Evolutionary conservation across 352 stramenopile species (phyloP), one percentile per base, ranked within the genome.

Genomic region (Phytopythium oedochilum): DNA sequence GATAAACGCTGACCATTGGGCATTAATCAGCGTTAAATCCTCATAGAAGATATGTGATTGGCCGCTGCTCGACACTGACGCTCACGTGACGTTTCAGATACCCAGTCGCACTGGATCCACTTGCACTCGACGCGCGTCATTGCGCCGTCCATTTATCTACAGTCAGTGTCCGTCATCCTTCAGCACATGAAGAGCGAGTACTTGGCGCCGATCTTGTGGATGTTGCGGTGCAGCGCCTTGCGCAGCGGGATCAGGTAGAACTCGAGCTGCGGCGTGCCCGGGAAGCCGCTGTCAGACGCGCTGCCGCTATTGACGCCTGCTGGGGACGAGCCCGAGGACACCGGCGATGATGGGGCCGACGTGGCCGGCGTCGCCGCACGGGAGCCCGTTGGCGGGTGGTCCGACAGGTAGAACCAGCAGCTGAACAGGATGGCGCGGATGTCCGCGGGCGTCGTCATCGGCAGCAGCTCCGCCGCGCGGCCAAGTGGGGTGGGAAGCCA

Each of bases 321-420:
- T 43, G 75, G 75, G 20, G 75, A 86, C 2, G 75, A 83, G 1
- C 64, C 61, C 0, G 70, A 72, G 10, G 75, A 83, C 22, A 74
- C 73, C 1, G 74, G 74, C 5, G 74, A 85, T 29, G 71, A 64
- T 2, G 71, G 64, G 6, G 71, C 65, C 0, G 71, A 82, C 25
- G 74, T 77, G 4, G 67, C 67, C 7, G 74, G 74, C 20, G 74
- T 82, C 0, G 68, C 61, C 0, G 60, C 73, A 20, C 63, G 52
- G 0, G 65, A 73, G 4, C 66, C 67, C 1, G 53, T 64, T 8
- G 84, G 84, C 9, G 84, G 82, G 28, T 91, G 76, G 47, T 94
- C 83, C 1, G 75, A 74, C 42, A 94, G 70, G 58, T 86, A 94
- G 55, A 88, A 89, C 84, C 84, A 94, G 57, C 81, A 89, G 60